Base-by-base conservation (phyloP, 768 basidiomycete genomes). In the Coprinopsis strossmayeri region DNA sequence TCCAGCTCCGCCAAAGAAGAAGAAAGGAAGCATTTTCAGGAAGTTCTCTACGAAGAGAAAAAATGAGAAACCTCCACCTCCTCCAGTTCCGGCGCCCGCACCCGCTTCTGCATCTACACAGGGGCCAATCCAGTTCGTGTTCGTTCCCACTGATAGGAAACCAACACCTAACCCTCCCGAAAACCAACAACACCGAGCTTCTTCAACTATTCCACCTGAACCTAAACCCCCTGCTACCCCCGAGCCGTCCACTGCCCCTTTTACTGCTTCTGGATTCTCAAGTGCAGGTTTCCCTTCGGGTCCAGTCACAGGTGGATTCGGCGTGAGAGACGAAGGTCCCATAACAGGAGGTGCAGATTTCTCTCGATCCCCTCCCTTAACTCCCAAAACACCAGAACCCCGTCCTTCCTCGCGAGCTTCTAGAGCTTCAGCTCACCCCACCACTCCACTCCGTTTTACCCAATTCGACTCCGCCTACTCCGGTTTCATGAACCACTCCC, bases 401-500 rank as follows among this genome's bases (percentile, higher is more conserved):
- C 30, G 15, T 32, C 7, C 30, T 15, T 7, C 9, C 7, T 32
- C 15, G 7, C 30, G 30, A 32, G 15, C 30, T 1, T 47, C 61
- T n/a, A n/a, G n/a, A 12, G 57, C 60, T 3, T 56, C 60, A 7
- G 49, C 51, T 13, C 58, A 46, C 34, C 55, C 47, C 46, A 57
- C 25, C 62, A 60, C 12, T 61, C 67, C 1, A 59, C 77, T 52
- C 61, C 60, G 50, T 76, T 81, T 60, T 64, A 74, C 51, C 5
- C 70, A 78, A 48, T 51, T 57, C 1, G 63, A 62, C 30, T 50
- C 49, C 0, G 55, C 63, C 12, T 70, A 67, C 46, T 58, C 69
- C 0, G 73, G 72, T 1, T 82, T 89, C 61, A 65, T 85, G 60
- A 85, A 80, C 56, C 78, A 81, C 55, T 87, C 88, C 1, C 75